phyloP scores from a whole-genome alignment of 2,329 filamentous ascomycete species.

The Aschersonia sp. region DNA sequence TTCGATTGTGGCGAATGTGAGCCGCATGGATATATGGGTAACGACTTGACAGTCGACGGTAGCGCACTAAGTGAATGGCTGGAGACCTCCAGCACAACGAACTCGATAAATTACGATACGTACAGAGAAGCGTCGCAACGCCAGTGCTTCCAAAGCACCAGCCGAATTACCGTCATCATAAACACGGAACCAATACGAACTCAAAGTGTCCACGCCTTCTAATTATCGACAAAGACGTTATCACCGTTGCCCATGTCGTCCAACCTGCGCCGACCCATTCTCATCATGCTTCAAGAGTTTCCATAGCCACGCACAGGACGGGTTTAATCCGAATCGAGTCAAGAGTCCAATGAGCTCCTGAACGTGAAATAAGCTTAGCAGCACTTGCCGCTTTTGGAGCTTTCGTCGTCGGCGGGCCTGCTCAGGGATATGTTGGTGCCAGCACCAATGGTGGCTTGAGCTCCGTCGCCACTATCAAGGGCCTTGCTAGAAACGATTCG shows the following conservation, averaged over 20 bases:
- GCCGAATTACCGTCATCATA: slow-evolving; percentile 21
- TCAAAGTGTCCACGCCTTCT: slow-evolving; percentile 24
- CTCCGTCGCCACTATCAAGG: slow-evolving; percentile 74
- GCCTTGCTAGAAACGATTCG: slow-evolving; percentile 97
- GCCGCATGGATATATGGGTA: no score
- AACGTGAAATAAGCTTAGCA: slow-evolving; percentile 38
- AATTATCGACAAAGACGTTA: slow-evolving; percentile 19
- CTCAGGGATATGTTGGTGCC: slow-evolving; percentile 77
- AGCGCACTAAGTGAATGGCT: not conserved
- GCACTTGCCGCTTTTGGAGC: slow-evolving; percentile 68
- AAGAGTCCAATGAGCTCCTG: no score
- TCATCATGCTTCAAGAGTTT: slow-evolving; percentile 12
- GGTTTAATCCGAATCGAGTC: no score
- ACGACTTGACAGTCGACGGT: no score
- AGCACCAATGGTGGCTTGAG: slow-evolving; percentile 64
- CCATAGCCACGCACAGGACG: not conserved
- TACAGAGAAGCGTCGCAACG: slow-evolving; percentile 16
- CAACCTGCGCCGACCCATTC: slow-evolving; percentile 12
- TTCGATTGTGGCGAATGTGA: no score
- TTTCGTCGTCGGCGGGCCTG: slow-evolving; percentile 63
- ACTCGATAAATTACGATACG: slow-evolving; percentile 21
- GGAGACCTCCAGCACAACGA: not conserved
- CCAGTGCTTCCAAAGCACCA: slow-evolving; percentile 22
- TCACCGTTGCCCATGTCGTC: slow-evolving; percentile 19
- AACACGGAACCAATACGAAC: slow-evolving; percentile 24